A percentile compares a stretch with the other conserved stretches of the same genome.
Evolutionary conservation across 192 early-diverging fungal genomes (phyloP).

Genomic region (Linderina pennispora): DNA sequence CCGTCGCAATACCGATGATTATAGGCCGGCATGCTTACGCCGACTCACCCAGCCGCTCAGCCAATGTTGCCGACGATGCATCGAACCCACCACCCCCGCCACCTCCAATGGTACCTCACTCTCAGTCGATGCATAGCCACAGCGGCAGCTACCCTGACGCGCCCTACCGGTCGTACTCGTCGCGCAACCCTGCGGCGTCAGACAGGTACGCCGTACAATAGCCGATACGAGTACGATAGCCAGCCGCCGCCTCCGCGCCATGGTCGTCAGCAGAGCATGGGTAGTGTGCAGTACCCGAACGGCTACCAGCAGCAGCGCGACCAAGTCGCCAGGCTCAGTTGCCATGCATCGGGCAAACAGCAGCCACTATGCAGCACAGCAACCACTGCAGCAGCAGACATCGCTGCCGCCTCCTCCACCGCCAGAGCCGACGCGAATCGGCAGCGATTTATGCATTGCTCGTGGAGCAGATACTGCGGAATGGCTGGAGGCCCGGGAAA

Average conservation of each 20-base stretch:
- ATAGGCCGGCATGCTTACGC: background rate
- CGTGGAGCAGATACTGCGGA: constrained; percentile 13
- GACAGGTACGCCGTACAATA: constrained; percentile 12
- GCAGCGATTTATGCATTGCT: constrained; percentile 33
- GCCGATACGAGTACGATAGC: constrained; percentile 22
- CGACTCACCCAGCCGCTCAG: too few relatives aligned
- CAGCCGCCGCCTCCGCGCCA: too few relatives aligned
- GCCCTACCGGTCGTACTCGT: constrained; percentile 20
- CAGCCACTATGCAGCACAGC: too few relatives aligned
- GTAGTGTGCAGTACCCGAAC: constrained; percentile 4
- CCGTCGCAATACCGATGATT: background rate
- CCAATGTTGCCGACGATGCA: too few relatives aligned
- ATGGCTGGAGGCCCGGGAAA: constrained; percentile 29
- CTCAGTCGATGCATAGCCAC: constrained; percentile 6
- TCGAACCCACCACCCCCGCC: constrained; percentile 2
- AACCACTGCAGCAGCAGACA: constrained; percentile 1
- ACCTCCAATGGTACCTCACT: constrained; percentile 1
- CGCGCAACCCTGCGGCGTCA: constrained; percentile 13
- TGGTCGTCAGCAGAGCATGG: constrained; percentile 13
- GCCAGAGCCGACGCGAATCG: constrained; percentile 9
- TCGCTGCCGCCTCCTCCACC: background rate
- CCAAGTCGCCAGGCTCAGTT: constrained; percentile 14
- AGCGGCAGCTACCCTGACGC: constrained; percentile 13
- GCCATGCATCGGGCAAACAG: background rate
- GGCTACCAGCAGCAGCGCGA: constrained; percentile 13